Evolutionary conservation across 2,329 filamentous ascomycete genomes (phyloP).

Genomic region (Verticillium longisporum): DNA sequence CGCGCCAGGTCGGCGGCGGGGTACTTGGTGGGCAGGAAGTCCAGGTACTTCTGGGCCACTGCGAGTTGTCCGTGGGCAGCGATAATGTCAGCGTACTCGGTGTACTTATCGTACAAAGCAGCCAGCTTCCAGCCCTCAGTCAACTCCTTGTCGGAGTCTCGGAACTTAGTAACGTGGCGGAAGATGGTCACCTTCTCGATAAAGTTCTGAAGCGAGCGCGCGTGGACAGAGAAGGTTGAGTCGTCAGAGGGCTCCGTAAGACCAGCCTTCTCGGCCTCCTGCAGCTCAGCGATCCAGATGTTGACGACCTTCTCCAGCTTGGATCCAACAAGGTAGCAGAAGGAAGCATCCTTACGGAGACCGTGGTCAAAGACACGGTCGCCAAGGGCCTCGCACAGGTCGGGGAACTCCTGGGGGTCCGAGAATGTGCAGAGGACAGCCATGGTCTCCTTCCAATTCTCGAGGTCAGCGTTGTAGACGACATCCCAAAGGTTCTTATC

Average conservation of each 20-base stretch:
- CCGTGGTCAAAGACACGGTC: slow-evolving; percentile 79
- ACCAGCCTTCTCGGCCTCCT: slow-evolving; percentile 72
- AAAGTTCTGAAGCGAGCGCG: slow-evolving; percentile 80
- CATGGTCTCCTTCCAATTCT: slow-evolving; percentile 96
- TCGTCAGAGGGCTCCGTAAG: slow-evolving; percentile 64
- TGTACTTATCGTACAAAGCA: slow-evolving; percentile 87
- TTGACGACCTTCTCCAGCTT: slow-evolving; percentile 95
- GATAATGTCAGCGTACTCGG: slow-evolving; percentile 93
- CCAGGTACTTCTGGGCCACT: slow-evolving; percentile 84
- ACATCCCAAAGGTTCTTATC: slow-evolving; percentile 97
- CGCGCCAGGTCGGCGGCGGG: slow-evolving; percentile 82
- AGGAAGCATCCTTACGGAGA: slow-evolving; percentile 81
- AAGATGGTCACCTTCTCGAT: slow-evolving; percentile 99
- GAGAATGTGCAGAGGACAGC: slow-evolving; percentile 93
- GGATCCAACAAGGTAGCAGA: slow-evolving; percentile 93
- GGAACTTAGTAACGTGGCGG: slow-evolving; percentile 86
- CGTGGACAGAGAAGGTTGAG: slow-evolving; percentile 87
- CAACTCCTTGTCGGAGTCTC: slow-evolving; percentile 67
- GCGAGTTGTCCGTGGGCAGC: slow-evolving; percentile 82
- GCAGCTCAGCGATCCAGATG: slow-evolving; percentile 88
- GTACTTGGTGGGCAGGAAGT: slow-evolving; percentile 76
- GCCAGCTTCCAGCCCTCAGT: slow-evolving; percentile 82
- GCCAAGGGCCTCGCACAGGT: slow-evolving; percentile 90
- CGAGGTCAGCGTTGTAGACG: slow-evolving; percentile 89
- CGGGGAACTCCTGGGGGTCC: slow-evolving; percentile 81